phyloP scores from a whole-genome alignment of 805 yeast genomes.

The Barnettozyma sucrosica region DNA sequence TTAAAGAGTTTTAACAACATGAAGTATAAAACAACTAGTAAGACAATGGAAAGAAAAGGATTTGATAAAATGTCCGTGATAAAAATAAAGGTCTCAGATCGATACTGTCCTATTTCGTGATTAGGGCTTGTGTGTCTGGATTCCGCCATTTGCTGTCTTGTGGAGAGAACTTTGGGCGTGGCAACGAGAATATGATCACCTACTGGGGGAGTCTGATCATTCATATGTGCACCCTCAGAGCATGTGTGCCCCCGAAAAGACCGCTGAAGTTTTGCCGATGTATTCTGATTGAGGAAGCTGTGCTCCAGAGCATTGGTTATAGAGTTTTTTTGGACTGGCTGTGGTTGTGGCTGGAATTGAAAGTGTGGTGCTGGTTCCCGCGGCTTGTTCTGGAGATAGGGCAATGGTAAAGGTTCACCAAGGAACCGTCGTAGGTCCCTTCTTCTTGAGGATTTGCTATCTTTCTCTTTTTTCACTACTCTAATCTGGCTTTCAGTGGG shows the following conservation, averaged over 20 bases:
- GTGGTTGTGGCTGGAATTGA: not conserved
- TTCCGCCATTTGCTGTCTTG: not conserved
- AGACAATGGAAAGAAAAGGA: not conserved
- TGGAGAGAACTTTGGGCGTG: not conserved
- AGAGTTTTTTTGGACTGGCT: not conserved
- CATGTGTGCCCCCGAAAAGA: not conserved
- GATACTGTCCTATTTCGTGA: not conserved
- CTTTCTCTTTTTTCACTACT: not conserved
- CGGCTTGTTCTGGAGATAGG: slow-evolving; percentile 21
- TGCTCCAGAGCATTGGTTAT: not conserved
- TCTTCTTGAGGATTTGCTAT: not conserved
- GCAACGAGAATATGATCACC: not conserved
- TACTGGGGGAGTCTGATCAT: not conserved
- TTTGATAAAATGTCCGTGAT: slow-evolving; percentile 1
- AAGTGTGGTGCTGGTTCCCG: not conserved
- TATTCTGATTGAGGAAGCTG: not conserved
- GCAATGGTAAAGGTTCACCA: slow-evolving; percentile 37
- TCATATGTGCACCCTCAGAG: not conserved
- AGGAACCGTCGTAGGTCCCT: slow-evolving; percentile 13
- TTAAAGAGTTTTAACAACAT: not conserved
- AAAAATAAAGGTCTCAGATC: not conserved
- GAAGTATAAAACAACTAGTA: slow-evolving; percentile 2
- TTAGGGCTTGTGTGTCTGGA: not conserved
- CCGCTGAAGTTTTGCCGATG: not conserved
- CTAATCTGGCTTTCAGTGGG: not conserved